Evolutionary conservation across 352 stramenopile species (phyloP), one percentile per base, ranked within the genome.

Genomic region (Phytophthora nicotianae): DNA sequence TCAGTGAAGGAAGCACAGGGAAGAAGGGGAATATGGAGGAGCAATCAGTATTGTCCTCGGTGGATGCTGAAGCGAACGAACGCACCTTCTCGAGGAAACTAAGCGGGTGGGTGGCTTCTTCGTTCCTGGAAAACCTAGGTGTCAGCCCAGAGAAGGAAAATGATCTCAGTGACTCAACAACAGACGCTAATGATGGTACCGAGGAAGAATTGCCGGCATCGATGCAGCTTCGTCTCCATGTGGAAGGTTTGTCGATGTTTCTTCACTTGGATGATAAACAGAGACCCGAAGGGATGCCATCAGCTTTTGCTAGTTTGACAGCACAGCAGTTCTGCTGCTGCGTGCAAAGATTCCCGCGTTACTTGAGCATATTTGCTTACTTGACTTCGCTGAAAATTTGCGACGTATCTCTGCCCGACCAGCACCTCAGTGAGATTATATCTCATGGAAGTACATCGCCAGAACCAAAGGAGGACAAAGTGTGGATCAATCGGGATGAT

Each of bases 181-280:
- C 40, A n/a, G 64, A 68, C 16, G 24, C n/a, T 2, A 57, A 57
- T 9, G 59, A 77, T 23, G 64, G 74, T 29, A 19, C 53, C 6
- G 62, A 83, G n/a, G 68, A 74, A 32, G 56, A 75, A 27, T 23
- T 70, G 14, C 58, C 68, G 14, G 83, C 85, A 37, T 77, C 69
- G 10, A 81, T 91, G 50, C 86, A 94, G 47, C 53, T 92, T n/a
- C 80, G 86, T n/a, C 56, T 94, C 37, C 79, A 89, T 21, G 83
- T 92, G 4, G 71, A 81, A 48, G 86, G 83, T 5, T 70, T 94
- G 13, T 83, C 80, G 5, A 32, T 94, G 3, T 84, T 87, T 43
- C 58, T 94, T 26, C 81, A 94, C 47, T 61, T 89, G 45, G 58
- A 78, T 41, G 67, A 82, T 3, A 74, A 75, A 4, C 61, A 80